Percentiles rank a stretch among this genome's conserved stretches.
These are phyloP conservation scores for Stephanodiscus minutulus DNA, from an alignment of 108 stramenopile species.

Conservation along the genomic window DNA sequence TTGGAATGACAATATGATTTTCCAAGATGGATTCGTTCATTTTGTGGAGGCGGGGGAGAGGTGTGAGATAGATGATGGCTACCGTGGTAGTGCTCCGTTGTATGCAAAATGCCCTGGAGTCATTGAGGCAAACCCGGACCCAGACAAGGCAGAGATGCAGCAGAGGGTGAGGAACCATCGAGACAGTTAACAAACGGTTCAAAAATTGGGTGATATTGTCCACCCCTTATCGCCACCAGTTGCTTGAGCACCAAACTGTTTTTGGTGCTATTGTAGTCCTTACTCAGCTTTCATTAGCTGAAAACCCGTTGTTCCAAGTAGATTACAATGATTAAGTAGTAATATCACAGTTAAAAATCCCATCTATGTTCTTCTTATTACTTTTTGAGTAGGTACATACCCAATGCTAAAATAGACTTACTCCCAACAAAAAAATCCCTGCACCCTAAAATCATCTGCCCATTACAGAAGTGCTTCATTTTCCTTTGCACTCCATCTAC, in stretches of 20 bases:
- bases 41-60: constrained; percentile 18
- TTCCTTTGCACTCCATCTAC: too few relatives aligned
- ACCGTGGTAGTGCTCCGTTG: constrained; percentile 15
- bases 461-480: too few relatives aligned
- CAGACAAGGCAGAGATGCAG: constrained; percentile 5
- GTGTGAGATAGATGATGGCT: constrained; percentile 39
- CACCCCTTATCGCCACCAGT: constrained; percentile 17
- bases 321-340: constrained; percentile 6
- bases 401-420: too few relatives aligned
- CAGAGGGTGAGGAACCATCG: constrained; percentile 16
- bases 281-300: neutral
- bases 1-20: constrained; percentile 31
- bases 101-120: constrained; percentile 16
- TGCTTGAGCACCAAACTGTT: constrained; percentile 2
- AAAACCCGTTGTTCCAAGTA: constrained; percentile 3
- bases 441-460: too few relatives aligned
- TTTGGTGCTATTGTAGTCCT: constrained; percentile 5
- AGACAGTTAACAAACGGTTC: constrained; percentile 44
- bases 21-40: constrained; percentile 4
- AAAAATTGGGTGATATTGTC: constrained; percentile 22
- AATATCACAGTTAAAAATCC: too few relatives aligned
- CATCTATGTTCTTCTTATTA: too few relatives aligned
- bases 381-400: too few relatives aligned
- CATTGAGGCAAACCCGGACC: neutral
- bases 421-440: too few relatives aligned